A percentile compares a stretch with the other conserved stretches of the same genome.
Evolutionary conservation across 768 basidiomycete species (phyloP).

Genomic region (Nidularia pulvinata): DNA sequence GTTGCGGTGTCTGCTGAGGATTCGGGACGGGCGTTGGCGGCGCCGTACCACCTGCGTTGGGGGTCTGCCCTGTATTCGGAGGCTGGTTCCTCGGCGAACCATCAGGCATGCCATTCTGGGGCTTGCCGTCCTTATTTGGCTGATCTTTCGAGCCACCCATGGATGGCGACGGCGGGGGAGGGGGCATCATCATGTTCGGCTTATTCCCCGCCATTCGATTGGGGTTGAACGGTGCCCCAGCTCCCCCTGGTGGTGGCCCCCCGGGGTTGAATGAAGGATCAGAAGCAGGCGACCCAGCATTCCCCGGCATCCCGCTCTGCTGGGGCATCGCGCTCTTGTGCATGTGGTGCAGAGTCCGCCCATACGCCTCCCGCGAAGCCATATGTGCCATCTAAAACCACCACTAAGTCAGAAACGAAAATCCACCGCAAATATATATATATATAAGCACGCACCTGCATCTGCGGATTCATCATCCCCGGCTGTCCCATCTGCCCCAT

Average conservation of each 20-base stretch:
- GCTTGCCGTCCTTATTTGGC: slow-evolving; percentile 19
- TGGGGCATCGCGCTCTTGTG: slow-evolving; percentile 32
- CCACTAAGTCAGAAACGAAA: too few relatives aligned
- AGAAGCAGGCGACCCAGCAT: slow-evolving; percentile 42
- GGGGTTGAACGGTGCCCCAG: slow-evolving; percentile 24
- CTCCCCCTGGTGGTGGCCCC: slow-evolving; percentile 14
- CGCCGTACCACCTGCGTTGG: slow-evolving; percentile 20
- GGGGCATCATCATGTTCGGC: slow-evolving; percentile 46
- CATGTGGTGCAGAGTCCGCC: slow-evolving; percentile 20
- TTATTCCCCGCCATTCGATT: slow-evolving; percentile 28
- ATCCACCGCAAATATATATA: not conserved
- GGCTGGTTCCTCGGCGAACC: slow-evolving; percentile 43
- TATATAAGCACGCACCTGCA: slow-evolving; percentile 24
- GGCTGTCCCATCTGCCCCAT: slow-evolving; percentile 30
- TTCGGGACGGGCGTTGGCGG: slow-evolving; percentile 21
- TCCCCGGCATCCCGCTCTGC: slow-evolving; percentile 18
- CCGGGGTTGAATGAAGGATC: slow-evolving; percentile 41
- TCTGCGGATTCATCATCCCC: slow-evolving; percentile 35
- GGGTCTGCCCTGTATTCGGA: slow-evolving; percentile 20
- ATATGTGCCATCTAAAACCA: not conserved
- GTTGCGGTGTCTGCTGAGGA: slow-evolving; percentile 4
- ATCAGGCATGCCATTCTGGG: slow-evolving; percentile 22
- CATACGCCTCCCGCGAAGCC: slow-evolving; percentile 17
- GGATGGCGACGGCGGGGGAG: slow-evolving; percentile 42
- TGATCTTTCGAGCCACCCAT: slow-evolving; percentile 23